Conservation (phyloP, 768 basidiomycete genomes). For the Pholiota molesta region DNA sequence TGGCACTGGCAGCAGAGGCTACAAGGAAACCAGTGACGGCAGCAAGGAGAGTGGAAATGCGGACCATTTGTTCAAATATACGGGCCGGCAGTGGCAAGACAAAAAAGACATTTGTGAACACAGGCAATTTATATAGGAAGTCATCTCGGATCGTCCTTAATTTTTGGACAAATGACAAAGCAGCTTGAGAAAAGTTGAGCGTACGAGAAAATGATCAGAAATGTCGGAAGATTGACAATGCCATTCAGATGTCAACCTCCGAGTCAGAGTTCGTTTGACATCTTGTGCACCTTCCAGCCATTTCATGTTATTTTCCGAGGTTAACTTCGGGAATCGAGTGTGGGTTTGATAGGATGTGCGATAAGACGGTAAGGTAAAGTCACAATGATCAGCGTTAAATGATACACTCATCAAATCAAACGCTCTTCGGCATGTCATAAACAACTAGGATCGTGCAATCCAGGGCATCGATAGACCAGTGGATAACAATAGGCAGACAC, state of each 20-base stretch:
- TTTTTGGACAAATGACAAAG: no score
- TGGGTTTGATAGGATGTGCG: not conserved
- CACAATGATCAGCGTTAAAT: not conserved
- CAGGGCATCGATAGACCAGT: no score
- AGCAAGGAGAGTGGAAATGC: slow-evolving; percentile 4
- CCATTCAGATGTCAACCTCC: not conserved
- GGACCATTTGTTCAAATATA: slow-evolving; percentile 8
- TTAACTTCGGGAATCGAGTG: not conserved
- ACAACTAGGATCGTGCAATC: not conserved
- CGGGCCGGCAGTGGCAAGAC: not conserved
- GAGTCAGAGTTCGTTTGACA: not conserved
- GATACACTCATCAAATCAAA: not conserved
- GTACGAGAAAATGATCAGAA: not conserved
- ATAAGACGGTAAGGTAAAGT: not conserved
- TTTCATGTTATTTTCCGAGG: slow-evolving; percentile 6
- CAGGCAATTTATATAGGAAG: no score
- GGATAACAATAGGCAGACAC: no score
- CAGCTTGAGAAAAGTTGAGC: not conserved
- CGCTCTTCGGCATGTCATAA: not conserved
- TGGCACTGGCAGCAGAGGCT: not conserved
- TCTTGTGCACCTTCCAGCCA: not conserved
- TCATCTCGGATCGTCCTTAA: no score
- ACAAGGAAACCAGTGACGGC: slow-evolving; percentile 2
- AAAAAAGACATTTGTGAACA: not conserved
- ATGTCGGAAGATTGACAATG: not conserved